phyloP scores from a whole-genome alignment of 768 basidiomycete species.

The Tricholoma bakamatsutake region DNA sequence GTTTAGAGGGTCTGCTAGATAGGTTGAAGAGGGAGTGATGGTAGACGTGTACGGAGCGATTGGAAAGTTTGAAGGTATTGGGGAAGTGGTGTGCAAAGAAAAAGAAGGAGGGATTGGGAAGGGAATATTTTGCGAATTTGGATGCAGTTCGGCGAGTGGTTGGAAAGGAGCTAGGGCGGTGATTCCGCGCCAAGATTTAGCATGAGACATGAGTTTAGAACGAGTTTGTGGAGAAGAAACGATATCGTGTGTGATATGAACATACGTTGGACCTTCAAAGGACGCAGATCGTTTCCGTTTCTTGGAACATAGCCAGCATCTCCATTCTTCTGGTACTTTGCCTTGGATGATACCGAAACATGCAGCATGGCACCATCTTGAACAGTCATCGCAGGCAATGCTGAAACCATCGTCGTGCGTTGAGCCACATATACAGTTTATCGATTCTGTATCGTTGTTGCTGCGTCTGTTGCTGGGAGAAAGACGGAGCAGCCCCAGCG shows the following conservation, averaged over 20 bases:
- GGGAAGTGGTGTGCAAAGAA: constrained; percentile 53
- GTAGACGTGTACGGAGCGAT: constrained; percentile 54
- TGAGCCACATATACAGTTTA: constrained; percentile 65
- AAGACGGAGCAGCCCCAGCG: constrained; percentile 51
- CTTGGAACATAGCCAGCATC: constrained; percentile 65
- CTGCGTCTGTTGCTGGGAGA: constrained; percentile 16
- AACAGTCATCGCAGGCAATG: constrained; percentile 73
- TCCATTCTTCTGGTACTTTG: constrained; percentile 67
- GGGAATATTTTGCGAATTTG: constrained; percentile 6
- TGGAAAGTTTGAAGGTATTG: constrained; percentile 36
- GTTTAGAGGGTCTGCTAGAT: constrained; percentile 77
- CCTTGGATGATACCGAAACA: constrained; percentile 63
- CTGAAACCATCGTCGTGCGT: constrained; percentile 72
- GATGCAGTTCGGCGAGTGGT: constrained; percentile 5
- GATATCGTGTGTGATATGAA: constrained; percentile 42
- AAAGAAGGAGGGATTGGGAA: constrained; percentile 42
- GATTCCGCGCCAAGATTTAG: constrained; percentile 62
- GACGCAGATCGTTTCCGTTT: too few species aligned
- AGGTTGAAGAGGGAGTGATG: constrained; percentile 60
- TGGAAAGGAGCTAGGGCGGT: constrained; percentile 37
- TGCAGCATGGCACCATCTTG: constrained; percentile 72
- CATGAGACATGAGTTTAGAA: constrained; percentile 48
- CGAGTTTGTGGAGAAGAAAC: constrained; percentile 37
- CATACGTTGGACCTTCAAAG: constrained; percentile 19
- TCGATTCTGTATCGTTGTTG: constrained; percentile 31